Conservation (phyloP, 441 rosid species). For the Mallotus japonicus region DNA sequence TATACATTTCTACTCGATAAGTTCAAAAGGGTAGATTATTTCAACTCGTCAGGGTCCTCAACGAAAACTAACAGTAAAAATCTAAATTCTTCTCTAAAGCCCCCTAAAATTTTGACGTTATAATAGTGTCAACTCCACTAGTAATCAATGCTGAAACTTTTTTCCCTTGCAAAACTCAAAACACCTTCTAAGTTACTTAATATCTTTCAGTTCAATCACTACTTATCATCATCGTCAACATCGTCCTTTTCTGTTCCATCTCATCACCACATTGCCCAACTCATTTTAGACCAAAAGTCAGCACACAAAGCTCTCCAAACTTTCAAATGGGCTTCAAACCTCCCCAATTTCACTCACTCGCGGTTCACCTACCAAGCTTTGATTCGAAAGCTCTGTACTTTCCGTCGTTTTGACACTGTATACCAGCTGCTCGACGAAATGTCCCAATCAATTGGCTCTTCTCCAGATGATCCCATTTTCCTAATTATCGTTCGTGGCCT, state of each 20-base stretch:
- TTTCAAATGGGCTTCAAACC: slow-evolving; percentile 69
- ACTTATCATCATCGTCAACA: neutral
- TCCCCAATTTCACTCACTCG: slow-evolving; percentile 66
- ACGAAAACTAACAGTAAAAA: too few relatives aligned
- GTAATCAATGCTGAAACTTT: slow-evolving; percentile 9
- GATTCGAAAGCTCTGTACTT: slow-evolving; percentile 49
- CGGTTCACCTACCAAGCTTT: slow-evolving; percentile 81
- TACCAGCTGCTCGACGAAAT: slow-evolving; percentile 87
- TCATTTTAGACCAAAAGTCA: slow-evolving; percentile 73
- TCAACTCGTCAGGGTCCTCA: too few relatives aligned
- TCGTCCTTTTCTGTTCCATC: slow-evolving; percentile 44
- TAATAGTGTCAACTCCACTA: neutral
- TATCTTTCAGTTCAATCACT: slow-evolving; percentile 26
- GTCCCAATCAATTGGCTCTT: slow-evolving; percentile 54
- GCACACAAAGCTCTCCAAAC: slow-evolving; percentile 58
- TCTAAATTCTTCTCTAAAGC: too few relatives aligned
- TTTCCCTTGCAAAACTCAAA: slow-evolving; percentile 19
- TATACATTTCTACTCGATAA: too few relatives aligned
- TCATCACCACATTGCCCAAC: slow-evolving; percentile 55
- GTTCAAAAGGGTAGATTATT: too few relatives aligned
- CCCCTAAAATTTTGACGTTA: neutral
- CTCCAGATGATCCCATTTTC: slow-evolving; percentile 68
- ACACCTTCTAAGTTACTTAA: slow-evolving; percentile 18
- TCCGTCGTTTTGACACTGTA: slow-evolving; percentile 59
- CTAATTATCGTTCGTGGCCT: slow-evolving; percentile 64